phyloP scores from a whole-genome alignment of 2,329 filamentous ascomycete genomes.

The Talaromyces albobiverticillius region DNA sequence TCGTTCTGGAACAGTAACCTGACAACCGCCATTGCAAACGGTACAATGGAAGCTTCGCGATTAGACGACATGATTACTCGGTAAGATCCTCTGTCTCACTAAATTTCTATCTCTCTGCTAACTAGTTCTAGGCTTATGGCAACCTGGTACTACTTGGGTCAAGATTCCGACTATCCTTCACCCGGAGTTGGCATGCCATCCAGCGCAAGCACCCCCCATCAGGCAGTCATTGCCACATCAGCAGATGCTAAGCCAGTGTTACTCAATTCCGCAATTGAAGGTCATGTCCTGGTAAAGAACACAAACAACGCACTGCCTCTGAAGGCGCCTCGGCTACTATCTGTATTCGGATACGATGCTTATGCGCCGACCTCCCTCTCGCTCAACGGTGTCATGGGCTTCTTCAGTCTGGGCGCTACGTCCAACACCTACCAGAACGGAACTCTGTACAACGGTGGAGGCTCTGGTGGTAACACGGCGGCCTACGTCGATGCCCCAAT shows the following conservation, averaged over 20 bases:
- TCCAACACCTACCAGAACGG: slow-evolving; percentile 79
- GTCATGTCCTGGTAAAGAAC: slow-evolving; percentile 63
- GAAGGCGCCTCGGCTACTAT: slow-evolving; percentile 53
- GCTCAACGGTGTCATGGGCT: too few relatives aligned
- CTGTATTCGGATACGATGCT: slow-evolving; percentile 74
- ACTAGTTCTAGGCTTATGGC: slow-evolving; percentile 78
- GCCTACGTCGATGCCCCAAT: slow-evolving; percentile 38
- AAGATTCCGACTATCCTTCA: slow-evolving; percentile 47
- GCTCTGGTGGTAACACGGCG: slow-evolving; percentile 81
- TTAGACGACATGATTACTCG: slow-evolving; percentile 86
- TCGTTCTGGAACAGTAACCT: slow-evolving; percentile 73
- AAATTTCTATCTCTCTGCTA: too few relatives aligned
- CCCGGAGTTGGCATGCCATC: slow-evolving; percentile 44
- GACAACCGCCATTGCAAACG: slow-evolving; percentile 74
- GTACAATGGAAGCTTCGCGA: slow-evolving; percentile 74
- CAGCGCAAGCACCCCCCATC: slow-evolving; percentile 39
- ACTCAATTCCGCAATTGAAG: slow-evolving; percentile 69
- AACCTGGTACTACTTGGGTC: slow-evolving; percentile 84
- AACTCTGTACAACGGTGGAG: slow-evolving; percentile 83
- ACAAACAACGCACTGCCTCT: slow-evolving; percentile 48
- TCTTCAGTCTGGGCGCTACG: slow-evolving; percentile 66
- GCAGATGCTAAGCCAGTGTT: slow-evolving; percentile 61
- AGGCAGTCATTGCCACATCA: slow-evolving; percentile 60
- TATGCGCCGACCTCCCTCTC: slow-evolving; percentile 57
- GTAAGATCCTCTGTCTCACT: too few relatives aligned